Evolutionary conservation across 2,329 filamentous ascomycete genomes (phyloP).

Genomic region (Zymoseptoria passerinii): DNA sequence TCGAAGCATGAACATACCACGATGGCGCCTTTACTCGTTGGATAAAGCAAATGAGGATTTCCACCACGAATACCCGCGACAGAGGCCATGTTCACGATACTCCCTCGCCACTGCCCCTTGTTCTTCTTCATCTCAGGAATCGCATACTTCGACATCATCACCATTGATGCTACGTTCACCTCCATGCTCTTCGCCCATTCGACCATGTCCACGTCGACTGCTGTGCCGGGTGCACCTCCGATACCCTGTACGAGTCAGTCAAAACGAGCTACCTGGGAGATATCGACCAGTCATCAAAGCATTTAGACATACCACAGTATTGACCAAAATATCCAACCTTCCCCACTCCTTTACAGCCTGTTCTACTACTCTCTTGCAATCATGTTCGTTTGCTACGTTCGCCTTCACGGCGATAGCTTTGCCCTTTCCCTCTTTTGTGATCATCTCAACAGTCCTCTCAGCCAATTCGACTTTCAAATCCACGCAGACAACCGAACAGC

Average conservation of each 20-base stretch:
- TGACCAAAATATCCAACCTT: slow-evolving; percentile 54
- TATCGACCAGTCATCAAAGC: too few relatives aligned
- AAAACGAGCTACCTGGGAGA: background rate
- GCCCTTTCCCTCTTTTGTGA: slow-evolving; percentile 34
- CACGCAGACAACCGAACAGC: slow-evolving; percentile 51
- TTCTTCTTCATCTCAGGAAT: slow-evolving; percentile 54
- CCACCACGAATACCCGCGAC: slow-evolving; percentile 51
- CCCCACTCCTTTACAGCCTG: slow-evolving; percentile 44
- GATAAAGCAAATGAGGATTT: slow-evolving; percentile 47
- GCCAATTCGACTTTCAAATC: slow-evolving; percentile 46
- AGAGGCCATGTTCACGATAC: slow-evolving; percentile 55
- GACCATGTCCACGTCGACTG: slow-evolving; percentile 52
- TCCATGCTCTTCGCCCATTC: slow-evolving; percentile 51
- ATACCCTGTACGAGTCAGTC: slow-evolving; percentile 37
- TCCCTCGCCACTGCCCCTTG: slow-evolving; percentile 40
- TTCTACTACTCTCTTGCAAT: slow-evolving; percentile 42
- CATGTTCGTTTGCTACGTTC: slow-evolving; percentile 47
- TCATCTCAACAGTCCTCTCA: slow-evolving; percentile 47
- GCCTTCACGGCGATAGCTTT: slow-evolving; percentile 38
- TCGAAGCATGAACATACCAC: slow-evolving; percentile 27
- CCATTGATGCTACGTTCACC: slow-evolving; percentile 58
- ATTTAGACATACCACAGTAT: slow-evolving; percentile 45
- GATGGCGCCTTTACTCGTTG: slow-evolving; percentile 46
- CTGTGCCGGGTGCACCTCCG: slow-evolving; percentile 50
- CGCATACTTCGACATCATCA: slow-evolving; percentile 47